Base-by-base conservation (phyloP, 805 yeast genomes). In the Candida namnaoensis region DNA sequence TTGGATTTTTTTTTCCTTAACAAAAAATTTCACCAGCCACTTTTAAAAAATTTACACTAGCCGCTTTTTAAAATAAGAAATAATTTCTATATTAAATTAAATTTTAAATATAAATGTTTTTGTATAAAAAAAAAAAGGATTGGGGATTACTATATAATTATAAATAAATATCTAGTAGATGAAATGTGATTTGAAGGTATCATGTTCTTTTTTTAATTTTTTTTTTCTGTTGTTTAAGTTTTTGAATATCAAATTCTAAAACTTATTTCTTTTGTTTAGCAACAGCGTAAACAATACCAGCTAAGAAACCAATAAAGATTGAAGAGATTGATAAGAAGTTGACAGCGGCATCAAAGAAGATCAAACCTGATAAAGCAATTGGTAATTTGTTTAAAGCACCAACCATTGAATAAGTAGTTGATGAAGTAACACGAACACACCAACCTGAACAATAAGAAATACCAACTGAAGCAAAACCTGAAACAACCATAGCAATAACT, bases 371-470 rank as follows among this genome's bases (percentile, higher is more conserved):
- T 45, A 93, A 74, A 13, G 99, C 99, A 58, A 93, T 88, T 60
- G 99, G 99, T 56, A 93, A 80, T 71, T 93, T 93, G 79, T 93
- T 93, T 65, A 93, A 78, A 42, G 99, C 99, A 65, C 99, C 99
- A 45, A 93, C 98, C 99, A 93, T 93, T 41, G 96, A 88, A 72
- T 93, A 93, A 42, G 99, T 93, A 42, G 99, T 93, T 26, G 98
- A 90, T 23, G 97, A 88, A 36, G 99, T 93, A 49, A 93, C 98
- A 71, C 99, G 87, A 51, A 93, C 95, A 78, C 99, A 93, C 99
- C 99, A 93, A 47, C 97, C 99, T 11, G 98, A 88, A 67, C 96
- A 88, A 78, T 93, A 93, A 37, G 98, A 91, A 62, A 93, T 93
- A 70, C 95, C 97, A 41, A 93, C 95, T 30, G 97, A 83, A 37